Conservation (phyloP, 352 stramenopile species). For the Pythium sp. region DNA sequence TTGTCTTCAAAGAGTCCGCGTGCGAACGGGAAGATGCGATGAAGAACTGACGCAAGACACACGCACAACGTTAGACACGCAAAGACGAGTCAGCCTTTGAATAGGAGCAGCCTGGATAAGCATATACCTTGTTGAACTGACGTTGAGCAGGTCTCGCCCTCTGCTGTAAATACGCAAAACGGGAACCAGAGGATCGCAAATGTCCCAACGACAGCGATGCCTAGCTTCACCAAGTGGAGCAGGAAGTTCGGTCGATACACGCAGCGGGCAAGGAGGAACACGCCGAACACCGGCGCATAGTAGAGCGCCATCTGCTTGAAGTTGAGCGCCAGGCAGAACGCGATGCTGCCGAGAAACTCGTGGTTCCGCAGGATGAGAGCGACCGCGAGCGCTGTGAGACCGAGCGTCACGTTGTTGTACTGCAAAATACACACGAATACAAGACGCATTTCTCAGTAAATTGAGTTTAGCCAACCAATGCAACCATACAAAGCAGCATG, state of each 20-base stretch:
- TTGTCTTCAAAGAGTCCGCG: conserved; percentile 98
- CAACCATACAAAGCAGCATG: not conserved
- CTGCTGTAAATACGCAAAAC: conserved; percentile 69
- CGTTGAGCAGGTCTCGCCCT: conserved; percentile 48
- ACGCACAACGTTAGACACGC: not conserved
- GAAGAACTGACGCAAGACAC: conserved; percentile 60
- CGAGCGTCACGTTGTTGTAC: conserved; percentile 99
- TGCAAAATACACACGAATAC: conserved; percentile 17
- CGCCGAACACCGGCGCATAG: conserved; percentile 93
- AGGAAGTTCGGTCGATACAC: conserved; percentile 48
- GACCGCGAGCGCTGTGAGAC: conserved; percentile 73
- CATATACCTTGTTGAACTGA: conserved; percentile 67
- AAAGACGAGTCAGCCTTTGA: not conserved
- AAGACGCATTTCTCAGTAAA: not conserved
- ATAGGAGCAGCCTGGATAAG: not conserved
- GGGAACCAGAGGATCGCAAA: conserved; percentile 91
- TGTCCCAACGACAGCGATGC: conserved; percentile 83
- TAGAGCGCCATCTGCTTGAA: conserved; percentile 99
- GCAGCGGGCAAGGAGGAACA: conserved; percentile 91
- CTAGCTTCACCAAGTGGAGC: conserved; percentile 69
- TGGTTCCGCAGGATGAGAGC: conserved; percentile 69
- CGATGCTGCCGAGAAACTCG: conserved; percentile 80
- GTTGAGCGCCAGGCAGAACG: conserved; percentile 94
- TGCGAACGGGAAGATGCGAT: conserved; percentile 94
- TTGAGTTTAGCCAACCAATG: not conserved